These are phyloP conservation scores for Penicillium mononematosum DNA, from an alignment of 495 filamentous ascomycete species.

Conservation along the genomic window DNA sequence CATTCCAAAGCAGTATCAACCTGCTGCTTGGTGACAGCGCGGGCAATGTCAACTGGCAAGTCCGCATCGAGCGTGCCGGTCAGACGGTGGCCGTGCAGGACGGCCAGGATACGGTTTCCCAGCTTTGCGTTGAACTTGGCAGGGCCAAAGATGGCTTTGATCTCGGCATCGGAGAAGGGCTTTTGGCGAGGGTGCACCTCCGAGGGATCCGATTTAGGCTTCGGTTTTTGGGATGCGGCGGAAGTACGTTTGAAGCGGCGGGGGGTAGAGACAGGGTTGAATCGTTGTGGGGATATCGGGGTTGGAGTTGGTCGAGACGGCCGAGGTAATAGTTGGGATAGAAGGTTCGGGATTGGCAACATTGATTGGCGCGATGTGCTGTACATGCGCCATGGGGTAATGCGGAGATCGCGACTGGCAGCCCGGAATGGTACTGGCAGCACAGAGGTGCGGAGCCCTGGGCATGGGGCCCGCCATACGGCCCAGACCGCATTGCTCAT, in stretches of 20 bases:
- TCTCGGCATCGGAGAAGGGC: slow-evolving; percentile 51
- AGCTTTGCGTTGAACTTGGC: slow-evolving; percentile 41
- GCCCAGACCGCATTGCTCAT: slow-evolving; percentile 51
- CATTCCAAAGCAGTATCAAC: slow-evolving; percentile 59
- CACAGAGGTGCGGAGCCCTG: slow-evolving; percentile 36
- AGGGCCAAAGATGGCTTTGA: slow-evolving; percentile 62
- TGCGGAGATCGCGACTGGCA: slow-evolving; percentile 23
- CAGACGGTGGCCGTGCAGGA: slow-evolving; percentile 72
- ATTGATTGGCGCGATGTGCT: slow-evolving; percentile 21
- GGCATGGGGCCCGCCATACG: slow-evolving; percentile 48
- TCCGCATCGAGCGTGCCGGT: slow-evolving; percentile 68
- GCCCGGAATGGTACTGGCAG: slow-evolving; percentile 21
- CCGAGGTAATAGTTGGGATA: neutral
- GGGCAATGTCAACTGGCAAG: slow-evolving; percentile 44
- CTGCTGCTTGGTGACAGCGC: slow-evolving; percentile 34
- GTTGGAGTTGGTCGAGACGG: neutral
- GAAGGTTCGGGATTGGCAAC: slow-evolving; percentile 4
- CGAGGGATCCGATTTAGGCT: slow-evolving; percentile 12
- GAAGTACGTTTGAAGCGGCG: slow-evolving; percentile 29
- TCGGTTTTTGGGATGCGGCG: slow-evolving; percentile 2
- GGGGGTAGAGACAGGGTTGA: neutral
- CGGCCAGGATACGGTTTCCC: slow-evolving; percentile 65
- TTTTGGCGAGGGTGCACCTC: slow-evolving; percentile 16
- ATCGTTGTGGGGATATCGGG: neutral
- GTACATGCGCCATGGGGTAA: slow-evolving; percentile 21